phyloP scores from a whole-genome alignment of 768 basidiomycete species.

The Clitopilus passeckerianus region DNA sequence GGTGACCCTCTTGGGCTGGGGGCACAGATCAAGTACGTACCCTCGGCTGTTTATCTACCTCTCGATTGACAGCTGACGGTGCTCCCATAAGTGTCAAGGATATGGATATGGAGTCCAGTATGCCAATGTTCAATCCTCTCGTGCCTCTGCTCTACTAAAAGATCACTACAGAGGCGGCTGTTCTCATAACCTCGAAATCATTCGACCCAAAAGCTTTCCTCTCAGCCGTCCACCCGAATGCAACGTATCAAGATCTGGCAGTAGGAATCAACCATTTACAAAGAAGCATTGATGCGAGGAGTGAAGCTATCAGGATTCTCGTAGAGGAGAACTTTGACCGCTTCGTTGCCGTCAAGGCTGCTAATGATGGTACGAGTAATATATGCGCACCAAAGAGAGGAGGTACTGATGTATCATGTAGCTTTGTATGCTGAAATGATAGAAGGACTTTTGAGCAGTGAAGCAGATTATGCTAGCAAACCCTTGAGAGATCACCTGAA shows the following conservation, averaged over 20 bases:
- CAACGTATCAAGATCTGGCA: slow-evolving; percentile 88
- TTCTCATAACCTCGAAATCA: slow-evolving; percentile 85
- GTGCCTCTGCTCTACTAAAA: neutral
- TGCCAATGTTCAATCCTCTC: slow-evolving; percentile 16
- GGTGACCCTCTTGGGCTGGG: slow-evolving; percentile 82
- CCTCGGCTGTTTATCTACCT: neutral
- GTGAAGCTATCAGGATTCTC: slow-evolving; percentile 89
- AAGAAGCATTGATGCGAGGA: slow-evolving; percentile 81
- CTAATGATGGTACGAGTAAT: slow-evolving; percentile 73
- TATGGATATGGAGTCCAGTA: slow-evolving; percentile 78
- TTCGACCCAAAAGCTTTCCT: slow-evolving; percentile 96
- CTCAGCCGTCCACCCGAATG: slow-evolving; percentile 88
- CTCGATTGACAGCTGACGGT: slow-evolving; percentile 5
- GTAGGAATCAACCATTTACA: slow-evolving; percentile 71
- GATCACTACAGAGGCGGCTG: slow-evolving; percentile 56
- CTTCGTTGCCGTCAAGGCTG: slow-evolving; percentile 95
- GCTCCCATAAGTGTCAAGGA: slow-evolving; percentile 44
- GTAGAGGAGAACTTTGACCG: slow-evolving; percentile 98
- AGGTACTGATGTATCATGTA: slow-evolving; percentile 24
- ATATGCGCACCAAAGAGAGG: slow-evolving; percentile 4
- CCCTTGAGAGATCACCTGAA: slow-evolving; percentile 83
- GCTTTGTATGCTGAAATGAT: slow-evolving; percentile 92
- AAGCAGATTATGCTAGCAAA: slow-evolving; percentile 78
- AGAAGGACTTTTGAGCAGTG: slow-evolving; percentile 73
- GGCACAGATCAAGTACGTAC: slow-evolving; percentile 47